A percentile compares a stretch with the other conserved stretches of the same genome.
phyloP scores from a whole-genome alignment of 2,329 filamentous ascomycete genomes.

The Aspergillus sp. region DNA sequence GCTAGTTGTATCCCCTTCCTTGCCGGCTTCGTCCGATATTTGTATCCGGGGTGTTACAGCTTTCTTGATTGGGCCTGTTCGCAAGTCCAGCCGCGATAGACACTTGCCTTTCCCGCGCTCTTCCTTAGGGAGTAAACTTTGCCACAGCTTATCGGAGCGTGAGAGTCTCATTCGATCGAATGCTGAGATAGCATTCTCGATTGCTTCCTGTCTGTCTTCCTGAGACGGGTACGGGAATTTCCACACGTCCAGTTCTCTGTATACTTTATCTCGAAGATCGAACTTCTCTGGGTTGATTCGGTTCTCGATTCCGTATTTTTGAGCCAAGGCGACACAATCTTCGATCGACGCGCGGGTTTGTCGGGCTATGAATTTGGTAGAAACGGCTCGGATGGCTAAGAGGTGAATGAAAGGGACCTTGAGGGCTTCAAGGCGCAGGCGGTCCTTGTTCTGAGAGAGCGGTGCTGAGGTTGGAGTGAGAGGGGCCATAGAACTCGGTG shows the following conservation, averaged over 20 bases:
- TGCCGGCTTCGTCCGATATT: conserved; percentile 36
- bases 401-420: conserved; percentile 51
- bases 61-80: conserved; percentile 41
- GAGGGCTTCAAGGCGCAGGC: conserved; percentile 43
- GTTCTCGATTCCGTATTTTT: conserved; percentile 54
- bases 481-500: conserved; percentile 36
- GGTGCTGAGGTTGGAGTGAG: conserved; percentile 47
- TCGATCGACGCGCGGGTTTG: conserved; percentile 50
- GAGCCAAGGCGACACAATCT: conserved; percentile 49
- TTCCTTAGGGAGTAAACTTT: conserved; percentile 58
- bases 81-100: conserved; percentile 59
- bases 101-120: conserved; percentile 63
- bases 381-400: conserved; percentile 54
- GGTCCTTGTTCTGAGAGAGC: conserved; percentile 36
- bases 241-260: conserved; percentile 63
- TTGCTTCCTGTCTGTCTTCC: conserved; percentile 58
- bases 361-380: conserved; percentile 47
- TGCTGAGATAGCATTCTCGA: conserved; percentile 62
- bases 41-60: conserved; percentile 39
- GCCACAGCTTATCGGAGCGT: conserved; percentile 62
- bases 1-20: conserved; percentile 35
- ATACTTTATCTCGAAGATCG: conserved; percentile 58
- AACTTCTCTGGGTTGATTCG: conserved; percentile 51
- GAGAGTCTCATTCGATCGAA: conserved; percentile 62
- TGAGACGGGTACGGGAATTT: conserved; percentile 58